phyloP scores from a whole-genome alignment of 257 asterid species.

The Ilex asprella region DNA sequence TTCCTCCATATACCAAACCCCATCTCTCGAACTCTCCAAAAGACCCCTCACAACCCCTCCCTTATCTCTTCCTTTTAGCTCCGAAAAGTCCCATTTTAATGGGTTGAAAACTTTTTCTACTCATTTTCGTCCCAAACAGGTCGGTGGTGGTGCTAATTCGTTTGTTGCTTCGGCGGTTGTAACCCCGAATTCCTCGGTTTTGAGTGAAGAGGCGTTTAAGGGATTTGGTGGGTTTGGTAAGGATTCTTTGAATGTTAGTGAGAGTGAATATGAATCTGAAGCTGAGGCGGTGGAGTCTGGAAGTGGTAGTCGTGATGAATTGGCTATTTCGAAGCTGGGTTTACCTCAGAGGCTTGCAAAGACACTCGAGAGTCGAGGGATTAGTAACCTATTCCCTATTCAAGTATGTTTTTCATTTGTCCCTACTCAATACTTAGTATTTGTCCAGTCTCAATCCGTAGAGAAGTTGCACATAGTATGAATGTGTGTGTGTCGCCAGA shows the following conservation, averaged over 20 bases:
- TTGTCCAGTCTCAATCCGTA: background rate
- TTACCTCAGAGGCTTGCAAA: conserved; percentile 75
- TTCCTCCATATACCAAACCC: conserved; percentile 53
- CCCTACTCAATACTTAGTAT: background rate
- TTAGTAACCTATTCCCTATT: conserved; percentile 80
- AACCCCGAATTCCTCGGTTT: conserved; percentile 65
- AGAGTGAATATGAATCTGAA: conserved; percentile 30
- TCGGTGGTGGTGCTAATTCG: conserved; percentile 14
- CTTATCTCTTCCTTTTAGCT: conserved; percentile 37
- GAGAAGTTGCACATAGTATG: too few relatives aligned
- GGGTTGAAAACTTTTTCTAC: conserved; percentile 10
- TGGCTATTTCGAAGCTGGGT: conserved; percentile 54
- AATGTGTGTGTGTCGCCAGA: too few relatives aligned
- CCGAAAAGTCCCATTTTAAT: conserved; percentile 32
- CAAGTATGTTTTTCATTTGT: conserved; percentile 30
- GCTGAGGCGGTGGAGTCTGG: conserved; percentile 16
- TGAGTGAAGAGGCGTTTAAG: conserved; percentile 84
- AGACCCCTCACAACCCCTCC: conserved; percentile 32
- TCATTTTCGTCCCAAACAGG: conserved; percentile 11
- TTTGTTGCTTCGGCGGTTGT: conserved; percentile 57
- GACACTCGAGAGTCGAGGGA: conserved; percentile 67
- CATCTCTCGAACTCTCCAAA: conserved; percentile 37
- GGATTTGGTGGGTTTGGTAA: conserved; percentile 60
- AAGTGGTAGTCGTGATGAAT: conserved; percentile 32
- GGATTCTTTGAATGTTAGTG: conserved; percentile 36